These are phyloP conservation scores for Mortierella sp. DNA, from an alignment of 371 early-diverging fungal species.

Conservation along the genomic window DNA sequence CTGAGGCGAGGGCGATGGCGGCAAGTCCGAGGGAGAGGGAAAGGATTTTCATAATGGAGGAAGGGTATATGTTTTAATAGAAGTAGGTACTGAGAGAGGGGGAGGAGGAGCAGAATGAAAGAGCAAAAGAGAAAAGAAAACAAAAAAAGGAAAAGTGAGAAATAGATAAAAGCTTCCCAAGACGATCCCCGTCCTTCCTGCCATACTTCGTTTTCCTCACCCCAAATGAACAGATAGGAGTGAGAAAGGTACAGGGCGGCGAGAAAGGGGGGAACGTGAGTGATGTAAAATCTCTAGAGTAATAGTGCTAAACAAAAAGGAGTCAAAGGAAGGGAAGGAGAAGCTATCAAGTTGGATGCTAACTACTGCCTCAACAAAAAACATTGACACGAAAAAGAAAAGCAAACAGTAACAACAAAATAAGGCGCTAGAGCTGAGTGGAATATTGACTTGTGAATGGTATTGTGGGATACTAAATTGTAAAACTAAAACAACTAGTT, in stretches of 20 bases:
- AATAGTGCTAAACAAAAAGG: too few relatives aligned
- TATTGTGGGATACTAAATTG: not conserved
- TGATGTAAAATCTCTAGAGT: too few relatives aligned
- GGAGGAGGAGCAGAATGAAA: not conserved
- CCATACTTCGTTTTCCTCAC: not conserved
- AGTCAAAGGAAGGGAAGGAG: too few relatives aligned
- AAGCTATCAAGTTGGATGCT: too few relatives aligned
- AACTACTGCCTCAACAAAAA: too few relatives aligned
- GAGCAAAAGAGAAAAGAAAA: not conserved
- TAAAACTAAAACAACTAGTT: not conserved
- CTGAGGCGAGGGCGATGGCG: constrained; percentile 11
- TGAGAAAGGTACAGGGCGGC: not conserved
- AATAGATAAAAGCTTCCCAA: not conserved
- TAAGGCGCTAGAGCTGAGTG: not conserved
- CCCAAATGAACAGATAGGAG: not conserved
- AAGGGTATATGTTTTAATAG: not conserved
- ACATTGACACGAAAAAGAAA: too few relatives aligned
- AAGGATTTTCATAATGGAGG: constrained; percentile 23
- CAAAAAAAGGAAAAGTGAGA: not conserved
- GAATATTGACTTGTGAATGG: not conserved
- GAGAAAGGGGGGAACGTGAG: too few relatives aligned
- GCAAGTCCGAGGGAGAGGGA: constrained; percentile 25
- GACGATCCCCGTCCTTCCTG: too few relatives aligned
- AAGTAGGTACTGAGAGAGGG: not conserved
- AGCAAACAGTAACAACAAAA: not conserved